Conservation (phyloP, 2,329 filamentous ascomycete species). For the Pseudogymnoascus sp. region DNA sequence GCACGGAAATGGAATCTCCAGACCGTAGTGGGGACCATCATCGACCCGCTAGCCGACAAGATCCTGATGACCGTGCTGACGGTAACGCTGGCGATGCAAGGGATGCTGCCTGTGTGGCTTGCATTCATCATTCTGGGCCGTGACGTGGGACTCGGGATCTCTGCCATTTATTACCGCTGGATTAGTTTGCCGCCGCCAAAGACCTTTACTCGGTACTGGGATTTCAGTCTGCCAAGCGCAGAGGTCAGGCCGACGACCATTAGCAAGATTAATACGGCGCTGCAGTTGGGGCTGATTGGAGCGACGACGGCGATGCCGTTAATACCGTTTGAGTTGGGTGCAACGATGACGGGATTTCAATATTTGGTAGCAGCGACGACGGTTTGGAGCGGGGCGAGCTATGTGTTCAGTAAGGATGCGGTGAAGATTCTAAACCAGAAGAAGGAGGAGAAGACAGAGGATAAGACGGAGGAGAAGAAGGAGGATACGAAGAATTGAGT, state of each 20-base stretch:
- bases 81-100: conserved; percentile 74
- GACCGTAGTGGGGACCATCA: conserved; percentile 89
- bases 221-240: conserved; percentile 83
- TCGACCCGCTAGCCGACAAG: conserved; percentile 97
- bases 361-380: conserved; percentile 84
- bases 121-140: conserved; percentile 85
- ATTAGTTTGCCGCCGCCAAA: conserved; percentile 90
- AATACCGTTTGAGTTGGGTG: conserved; percentile 48
- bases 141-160: conserved; percentile 72
- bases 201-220: conserved; percentile 89
- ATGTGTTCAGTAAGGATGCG: conserved; percentile 82
- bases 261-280: conserved; percentile 86
- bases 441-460: conserved; percentile 12
- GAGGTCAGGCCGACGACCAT: conserved; percentile 78
- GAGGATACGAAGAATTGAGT: conserved; percentile 1
- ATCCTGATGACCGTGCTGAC: conserved; percentile 89
- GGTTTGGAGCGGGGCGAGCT: conserved; percentile 87
- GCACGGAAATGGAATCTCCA: conserved; percentile 79
- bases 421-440: conserved; percentile 66
- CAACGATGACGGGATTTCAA: conserved; percentile 54
- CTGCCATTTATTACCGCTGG: conserved; percentile 92
- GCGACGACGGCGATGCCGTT: conserved; percentile 75
- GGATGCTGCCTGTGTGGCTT: conserved; percentile 76
- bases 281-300: conserved; percentile 82
- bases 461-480: not conserved